Evolutionary conservation across 441 rosid genomes (phyloP), one percentile per base, ranked within the genome.

Genomic region (Gossypium aridum): DNA sequence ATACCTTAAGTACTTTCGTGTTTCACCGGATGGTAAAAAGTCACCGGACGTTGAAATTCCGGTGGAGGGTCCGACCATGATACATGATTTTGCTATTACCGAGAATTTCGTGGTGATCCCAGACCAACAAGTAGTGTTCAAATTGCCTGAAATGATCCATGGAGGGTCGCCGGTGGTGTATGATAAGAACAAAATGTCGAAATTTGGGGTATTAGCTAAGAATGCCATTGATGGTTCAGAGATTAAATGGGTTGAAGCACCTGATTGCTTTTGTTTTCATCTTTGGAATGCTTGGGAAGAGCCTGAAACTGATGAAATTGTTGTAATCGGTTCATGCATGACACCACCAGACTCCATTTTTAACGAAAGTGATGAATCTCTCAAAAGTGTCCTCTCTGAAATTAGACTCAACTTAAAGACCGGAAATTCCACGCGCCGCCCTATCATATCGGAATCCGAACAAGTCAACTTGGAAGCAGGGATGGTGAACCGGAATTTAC

Each of bases 241-340:
- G 8, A 88, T 88, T 12, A 75, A 22, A 20, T 93, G 98, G 98
- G 69, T 91, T 22, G 92, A 93, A 49, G 83, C 81, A 0, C 82
- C 88, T 0, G 92, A 87, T 26, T 84, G 88, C 55, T 93, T 93
- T 73, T 88, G 98, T 77, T 93, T 91, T 72, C 98, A 93, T 72
- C 80, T 91, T 0, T 93, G 98, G 98, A 93, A 93, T 64, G 93
- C 98, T 6, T 93, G 98, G 98, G 98, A 93, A 55, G 97, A 91
- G 25, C 86, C 88, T 0, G 94, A 90, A 25, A 73, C 80, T 2
- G 88, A 87, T 60, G 98, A 93, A 68, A 80, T 93, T 16, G 92
- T 93, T 0, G 96, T 91, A 63, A 87, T 93, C 49, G 98, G 98
- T 3, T 93, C 98, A 1, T 91, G 96, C 62, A 93, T 93, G 97